phyloP scores from a whole-genome alignment of 176 grass and related monocot genomes.

The Typha latifolia region DNA sequence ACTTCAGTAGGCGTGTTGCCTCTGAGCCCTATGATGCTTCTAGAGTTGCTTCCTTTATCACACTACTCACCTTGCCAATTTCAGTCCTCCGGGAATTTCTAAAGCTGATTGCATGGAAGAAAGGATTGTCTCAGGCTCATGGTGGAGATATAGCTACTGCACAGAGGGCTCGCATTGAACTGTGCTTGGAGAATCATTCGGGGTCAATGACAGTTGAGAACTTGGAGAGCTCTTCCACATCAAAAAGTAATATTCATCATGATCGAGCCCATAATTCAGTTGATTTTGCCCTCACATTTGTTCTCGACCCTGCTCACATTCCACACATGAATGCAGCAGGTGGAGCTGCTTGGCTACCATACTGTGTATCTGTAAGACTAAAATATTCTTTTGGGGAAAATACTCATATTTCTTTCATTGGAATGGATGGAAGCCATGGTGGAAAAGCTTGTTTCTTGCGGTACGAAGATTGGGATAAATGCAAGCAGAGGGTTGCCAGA shows the following conservation, averaged over 20 bases:
- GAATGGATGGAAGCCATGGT: slow-evolving; percentile 91
- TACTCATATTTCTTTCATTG: slow-evolving; percentile 54
- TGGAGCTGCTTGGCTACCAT: slow-evolving; percentile 91
- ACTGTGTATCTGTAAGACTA: slow-evolving; percentile 84
- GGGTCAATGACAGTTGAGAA: slow-evolving; percentile 45
- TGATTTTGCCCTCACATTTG: slow-evolving; percentile 91
- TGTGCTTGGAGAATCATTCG: slow-evolving; percentile 95
- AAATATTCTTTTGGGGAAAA: slow-evolving; percentile 86
- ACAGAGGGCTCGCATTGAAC: slow-evolving; percentile 84
- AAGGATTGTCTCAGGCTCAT: slow-evolving; percentile 68
- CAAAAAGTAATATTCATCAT: slow-evolving; percentile 90
- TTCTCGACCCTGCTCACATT: slow-evolving; percentile 83
- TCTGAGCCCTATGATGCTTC: slow-evolving; percentile 98
- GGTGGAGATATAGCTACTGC: slow-evolving; percentile 65
- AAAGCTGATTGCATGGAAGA: slow-evolving; percentile 95
- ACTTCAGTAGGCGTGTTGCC: slow-evolving; percentile 91
- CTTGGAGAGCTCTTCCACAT: slow-evolving; percentile 35
- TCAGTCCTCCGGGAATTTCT: slow-evolving; percentile 76
- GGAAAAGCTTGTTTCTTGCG: slow-evolving; percentile 86
- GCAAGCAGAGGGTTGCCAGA: slow-evolving; percentile 75
- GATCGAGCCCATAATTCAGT: slow-evolving; percentile 68
- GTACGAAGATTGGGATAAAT: slow-evolving; percentile 89
- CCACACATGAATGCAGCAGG: slow-evolving; percentile 93
- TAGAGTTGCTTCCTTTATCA: slow-evolving; percentile 95
- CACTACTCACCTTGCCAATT: slow-evolving; percentile 84